Base-by-base conservation (phyloP, 1,284 basidiomycete genomes). In the Salmacisia buchloeana region DNA sequence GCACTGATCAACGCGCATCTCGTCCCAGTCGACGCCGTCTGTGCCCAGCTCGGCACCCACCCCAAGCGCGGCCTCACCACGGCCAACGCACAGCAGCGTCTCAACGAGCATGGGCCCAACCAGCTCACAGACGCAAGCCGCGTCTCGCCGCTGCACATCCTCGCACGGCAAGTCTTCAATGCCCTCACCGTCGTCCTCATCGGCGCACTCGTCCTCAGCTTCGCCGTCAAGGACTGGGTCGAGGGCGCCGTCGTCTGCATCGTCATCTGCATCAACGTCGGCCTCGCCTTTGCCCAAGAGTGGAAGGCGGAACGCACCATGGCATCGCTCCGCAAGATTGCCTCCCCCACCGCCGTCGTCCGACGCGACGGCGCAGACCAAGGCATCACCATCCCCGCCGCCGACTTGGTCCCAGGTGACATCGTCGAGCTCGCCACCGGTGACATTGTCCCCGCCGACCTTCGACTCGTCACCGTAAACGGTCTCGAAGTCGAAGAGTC, bases 341-440 rank as follows among this genome's bases (percentile, higher is more conserved):
- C 71, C 12, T 73, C 73, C 41, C 74, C 73, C 52, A 76, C 67
- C 25, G 67, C 71, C 36, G 64, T 62, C 38, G 74, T 76, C 15
- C 46, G 70, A 5, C 73, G 74, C 25, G 56, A 57, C 21, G 69
- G 69, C 25, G 29, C 59, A 46, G 27, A 29, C 15, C 6, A 12
- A 1, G 27, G 49, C 29, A 60, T 71, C 52, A 63, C 63, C 33
- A 60, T 66, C 45, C 65, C 66, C 18, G 67, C 67, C 21, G 60
- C 41, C 27, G 61, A 66, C 2, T 58, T 75, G 13, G 68, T 71
- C 0, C 67, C 78, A 58, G 86, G 86, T 36, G 86, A 88, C 70
- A 81, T 87, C 68, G 82, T 88, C 35, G 76, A 69, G 46, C 72
- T 76, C 64, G 60, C 68, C 27, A 66, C 69, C 18, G 74, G 74